A percentile compares a stretch with the other conserved stretches of the same genome.
These are phyloP conservation scores for Cladochytrium replicatum DNA, from an alignment of 192 early-diverging fungal species.

Conservation along the genomic window DNA sequence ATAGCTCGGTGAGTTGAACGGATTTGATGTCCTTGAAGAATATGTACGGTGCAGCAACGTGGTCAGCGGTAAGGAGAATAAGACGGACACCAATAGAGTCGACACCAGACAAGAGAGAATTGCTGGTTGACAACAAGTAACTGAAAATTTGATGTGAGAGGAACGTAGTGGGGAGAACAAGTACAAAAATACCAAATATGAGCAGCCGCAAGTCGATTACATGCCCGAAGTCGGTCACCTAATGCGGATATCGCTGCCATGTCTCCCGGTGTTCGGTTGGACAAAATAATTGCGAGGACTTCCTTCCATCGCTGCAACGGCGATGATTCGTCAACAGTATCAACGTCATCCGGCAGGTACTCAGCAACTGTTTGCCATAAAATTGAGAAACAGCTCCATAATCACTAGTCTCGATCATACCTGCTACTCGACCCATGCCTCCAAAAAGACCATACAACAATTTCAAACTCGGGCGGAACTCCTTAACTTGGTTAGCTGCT, in stretches of 20 bases:
- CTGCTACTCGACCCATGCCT: constrained; percentile 4
- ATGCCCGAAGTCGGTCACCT: constrained; percentile 62
- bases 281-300: constrained; percentile 63
- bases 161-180: too few relatives aligned
- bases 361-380: constrained; percentile 10
- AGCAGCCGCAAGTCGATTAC: constrained; percentile 47
- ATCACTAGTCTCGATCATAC: background rate
- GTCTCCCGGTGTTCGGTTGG: constrained; percentile 74
- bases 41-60: constrained; percentile 17
- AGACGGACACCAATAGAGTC: constrained; percentile 52
- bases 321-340: constrained; percentile 10
- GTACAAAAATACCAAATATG: constrained; percentile 75
- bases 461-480: constrained; percentile 22
- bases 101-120: constrained; percentile 49
- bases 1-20: constrained; percentile 73
- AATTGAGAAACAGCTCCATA: background rate
- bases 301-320: constrained; percentile 59
- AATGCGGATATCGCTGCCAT: constrained; percentile 55
- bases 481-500: background rate
- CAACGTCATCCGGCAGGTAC: constrained; percentile 20
- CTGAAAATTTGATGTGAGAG: too few relatives aligned
- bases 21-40: constrained; percentile 48
- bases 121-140: constrained; percentile 58
- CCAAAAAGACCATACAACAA: constrained; percentile 26
- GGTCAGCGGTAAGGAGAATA: constrained; percentile 57